Evolutionary conservation across 2,329 filamentous ascomycete genomes (phyloP).

Genomic region (Trichoderma semiorbis): DNA sequence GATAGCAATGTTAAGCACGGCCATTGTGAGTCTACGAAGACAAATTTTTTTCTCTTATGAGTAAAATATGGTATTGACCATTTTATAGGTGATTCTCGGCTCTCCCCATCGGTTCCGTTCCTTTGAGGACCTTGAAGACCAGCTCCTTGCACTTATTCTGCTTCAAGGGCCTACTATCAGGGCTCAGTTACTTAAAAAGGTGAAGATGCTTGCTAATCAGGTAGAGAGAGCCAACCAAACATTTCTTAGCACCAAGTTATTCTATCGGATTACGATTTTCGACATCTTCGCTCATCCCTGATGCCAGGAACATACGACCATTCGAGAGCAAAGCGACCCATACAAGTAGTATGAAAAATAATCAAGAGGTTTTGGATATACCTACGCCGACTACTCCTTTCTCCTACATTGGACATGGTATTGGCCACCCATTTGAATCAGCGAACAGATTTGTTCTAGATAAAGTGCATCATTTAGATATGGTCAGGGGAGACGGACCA

Average conservation of each 20-base stretch:
- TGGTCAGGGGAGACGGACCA: background rate
- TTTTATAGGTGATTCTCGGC: background rate
- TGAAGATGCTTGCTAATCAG: background rate
- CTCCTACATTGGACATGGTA: fast-evolving
- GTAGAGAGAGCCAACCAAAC: background rate
- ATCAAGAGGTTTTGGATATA: too few species aligned
- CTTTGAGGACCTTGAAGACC: background rate
- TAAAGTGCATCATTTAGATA: background rate
- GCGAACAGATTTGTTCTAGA: background rate
- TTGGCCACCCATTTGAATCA: background rate
- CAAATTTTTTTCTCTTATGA: too few species aligned
- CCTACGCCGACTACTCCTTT: background rate
- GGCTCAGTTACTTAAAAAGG: background rate
- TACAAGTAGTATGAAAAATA: too few species aligned
- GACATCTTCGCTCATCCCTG: background rate
- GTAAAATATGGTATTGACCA: too few species aligned
- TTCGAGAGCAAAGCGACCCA: too few species aligned
- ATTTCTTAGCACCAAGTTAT: background rate
- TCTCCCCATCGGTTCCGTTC: background rate
- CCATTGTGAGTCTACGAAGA: background rate
- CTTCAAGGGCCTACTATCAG: background rate
- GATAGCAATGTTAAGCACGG: background rate
- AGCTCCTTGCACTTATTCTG: background rate
- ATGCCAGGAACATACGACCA: background rate
- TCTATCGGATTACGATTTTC: background rate